A percentile compares a stretch with the other conserved stretches of the same genome.
Evolutionary conservation across 352 stramenopile genomes (phyloP).

Genomic region (Peronospora belbahrii): DNA sequence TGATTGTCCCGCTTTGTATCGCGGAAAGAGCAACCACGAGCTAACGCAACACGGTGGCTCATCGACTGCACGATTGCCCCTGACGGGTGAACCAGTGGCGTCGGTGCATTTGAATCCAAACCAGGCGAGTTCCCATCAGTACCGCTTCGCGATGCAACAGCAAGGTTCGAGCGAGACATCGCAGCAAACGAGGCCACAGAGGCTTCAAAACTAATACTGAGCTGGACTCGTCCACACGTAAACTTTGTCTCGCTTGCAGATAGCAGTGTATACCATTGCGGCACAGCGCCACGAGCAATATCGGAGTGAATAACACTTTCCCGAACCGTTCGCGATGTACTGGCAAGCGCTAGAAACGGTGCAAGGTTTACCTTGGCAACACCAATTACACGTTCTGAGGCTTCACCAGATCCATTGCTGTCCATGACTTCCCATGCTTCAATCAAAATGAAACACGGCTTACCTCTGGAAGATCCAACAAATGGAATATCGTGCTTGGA

Average conservation of each 20-base stretch:
- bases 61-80: slow-evolving; percentile 35
- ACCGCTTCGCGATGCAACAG: slow-evolving; percentile 13
- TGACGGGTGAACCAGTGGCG: slow-evolving; percentile 40
- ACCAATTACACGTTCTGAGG: slow-evolving; percentile 64
- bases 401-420: slow-evolving; percentile 21
- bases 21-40: slow-evolving; percentile 73
- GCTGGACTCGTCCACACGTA: slow-evolving; percentile 74
- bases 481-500: slow-evolving; percentile 69
- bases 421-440: slow-evolving; percentile 73
- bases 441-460: slow-evolving; percentile 84
- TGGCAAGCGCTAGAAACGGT: slow-evolving; percentile 79
- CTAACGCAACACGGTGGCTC: slow-evolving; percentile 52
- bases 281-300: slow-evolving; percentile 72
- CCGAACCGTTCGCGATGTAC: slow-evolving; percentile 67
- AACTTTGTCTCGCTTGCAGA: slow-evolving; percentile 81
- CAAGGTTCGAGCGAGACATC: slow-evolving; percentile 23
- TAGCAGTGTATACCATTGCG: slow-evolving; percentile 82
- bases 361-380: slow-evolving; percentile 84
- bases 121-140: slow-evolving; percentile 32
- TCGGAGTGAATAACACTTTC: slow-evolving; percentile 80
- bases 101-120: slow-evolving; percentile 44
- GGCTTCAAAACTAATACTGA: slow-evolving; percentile 82
- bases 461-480: slow-evolving; percentile 57
- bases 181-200: slow-evolving; percentile 30
- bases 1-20: slow-evolving; percentile 82